These are phyloP conservation scores for Syncephalastrum racemosum DNA, from an alignment of 371 early-diverging fungal genomes.

Conservation along the genomic window DNA sequence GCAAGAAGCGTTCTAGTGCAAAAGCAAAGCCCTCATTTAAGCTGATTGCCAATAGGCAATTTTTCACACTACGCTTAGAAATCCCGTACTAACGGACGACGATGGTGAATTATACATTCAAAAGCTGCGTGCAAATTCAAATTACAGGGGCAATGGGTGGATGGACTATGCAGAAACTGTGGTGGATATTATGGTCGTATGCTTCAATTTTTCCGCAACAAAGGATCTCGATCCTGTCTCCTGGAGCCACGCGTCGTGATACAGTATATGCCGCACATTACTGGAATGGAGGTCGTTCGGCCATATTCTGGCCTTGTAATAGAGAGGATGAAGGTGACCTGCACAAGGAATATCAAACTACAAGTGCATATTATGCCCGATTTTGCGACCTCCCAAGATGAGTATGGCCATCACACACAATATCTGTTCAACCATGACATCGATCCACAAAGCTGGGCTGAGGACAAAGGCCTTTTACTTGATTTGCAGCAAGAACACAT, in stretches of 20 bases:
- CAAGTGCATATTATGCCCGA: slow-evolving; percentile 9
- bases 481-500: background rate
- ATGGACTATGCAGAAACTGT: too few species aligned
- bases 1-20: too few species aligned
- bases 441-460: background rate
- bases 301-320: background rate
- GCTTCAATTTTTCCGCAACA: slow-evolving; percentile 1
- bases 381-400: background rate
- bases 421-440: slow-evolving; percentile 4
- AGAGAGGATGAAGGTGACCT: background rate
- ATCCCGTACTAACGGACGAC: background rate
- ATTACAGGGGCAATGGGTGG: too few species aligned
- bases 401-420: background rate
- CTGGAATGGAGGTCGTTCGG: slow-evolving; percentile 2
- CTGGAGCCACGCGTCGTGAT: background rate
- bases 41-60: too few species aligned
- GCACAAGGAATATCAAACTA: slow-evolving; percentile 2
- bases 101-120: background rate
- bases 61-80: too few species aligned
- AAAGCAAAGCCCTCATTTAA: too few species aligned
- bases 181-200: too few species aligned
- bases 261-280: background rate
- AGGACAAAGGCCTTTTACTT: background rate
- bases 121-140: background rate
- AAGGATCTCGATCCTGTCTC: background rate